Evolutionary conservation across 2,329 filamentous ascomycete species (phyloP), one percentile per base, ranked within the genome.

Genomic region (Verticillium nubilum): DNA sequence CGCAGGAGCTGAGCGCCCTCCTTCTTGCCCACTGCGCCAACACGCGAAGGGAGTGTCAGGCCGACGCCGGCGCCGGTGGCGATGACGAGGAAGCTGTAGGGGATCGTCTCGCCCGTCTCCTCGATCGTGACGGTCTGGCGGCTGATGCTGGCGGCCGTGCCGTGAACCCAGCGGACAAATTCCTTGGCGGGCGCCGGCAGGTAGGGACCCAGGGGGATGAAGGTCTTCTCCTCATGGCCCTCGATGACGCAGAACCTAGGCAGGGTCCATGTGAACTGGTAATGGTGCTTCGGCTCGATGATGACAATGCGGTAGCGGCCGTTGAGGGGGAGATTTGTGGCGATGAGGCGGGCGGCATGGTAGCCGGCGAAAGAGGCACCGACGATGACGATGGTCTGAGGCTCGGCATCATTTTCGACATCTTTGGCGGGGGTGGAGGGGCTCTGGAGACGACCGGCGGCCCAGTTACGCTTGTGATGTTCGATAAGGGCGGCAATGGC

Each of bases 241-340:
- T 74, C 69, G 5, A 83, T 72, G 15, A 87, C 84, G 47, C 78
- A 81, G 67, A 82, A 86, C 4, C 85, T 77, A 0, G 86, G 85
- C 37, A 87, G 77, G 13, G 80, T 78, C 77, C 83, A 88, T 0
- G 82, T 81, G 65, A 83, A 86, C 63, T 87, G 80, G 68, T 87
- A 84, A 68, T 87, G 84, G 3, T 77, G 79, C 66, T 85, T 84
- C 53, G 80, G 81, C 68, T 88, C 85, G 28, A 88, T 67, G 3
- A 87, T 71, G 0, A 87, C 71, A 4, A 86, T 78, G 4, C 76
- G 75, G 67, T 80, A 85, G 9, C 67, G 70, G 33, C 72, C 75
- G 33, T 77, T 70, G 0, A 76, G 74, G 0, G 83, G 79, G 0
- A 87, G 68, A 4, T 76, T 72, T 25, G 74, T 70, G n/a, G 78